Evolutionary conservation across 495 filamentous ascomycete genomes (phyloP), one percentile per base, ranked within the genome.

Genomic region (Poronia punctata): DNA sequence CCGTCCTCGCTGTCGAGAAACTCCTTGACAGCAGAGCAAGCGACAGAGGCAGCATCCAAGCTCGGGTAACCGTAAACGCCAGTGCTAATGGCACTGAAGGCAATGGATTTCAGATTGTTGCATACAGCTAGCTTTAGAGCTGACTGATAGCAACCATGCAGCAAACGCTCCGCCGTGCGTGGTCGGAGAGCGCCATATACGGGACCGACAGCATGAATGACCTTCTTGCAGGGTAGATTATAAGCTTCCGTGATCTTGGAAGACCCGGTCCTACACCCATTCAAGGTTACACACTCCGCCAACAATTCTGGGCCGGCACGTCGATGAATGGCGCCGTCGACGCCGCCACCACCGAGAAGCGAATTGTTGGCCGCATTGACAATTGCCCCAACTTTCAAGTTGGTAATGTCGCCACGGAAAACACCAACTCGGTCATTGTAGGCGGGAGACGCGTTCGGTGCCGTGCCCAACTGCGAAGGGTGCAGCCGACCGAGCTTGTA

Each of bases 161-260:
- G 68, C 32, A 79, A 54, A 19, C 38, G 32, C 43, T 72, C 74
- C 14, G 73, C 71, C 10, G 49, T 46, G 3, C 54, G 64, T 8
- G 65, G 50, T 3, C 61, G 48, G 16, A 54, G 38, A 1, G 50
- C 48, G 16, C 55, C 36, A 62, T 93, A 97, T n/a, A 93, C 59
- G 3, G 90, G 90, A 0, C 92, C 92, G 2, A 96, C 92, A 25
- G 92, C 73, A 56, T 96, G 92, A 36, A 97, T 93, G 15, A 97
- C 74, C 38, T 80, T 79, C 34, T 76, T 72, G 60, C 75, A 83
- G 7, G 86, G 87, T 4, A 98, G 67, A 0, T 74, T 48, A 64
- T 88, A 89, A 4, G 76, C 89, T 30, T 64, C 54, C 0, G 92
- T 95, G 53, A 93, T 89, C 54, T 90, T 92, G 35, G 90, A 86